These are phyloP conservation scores for Iberis amara DNA, from an alignment of 441 rosid genomes.

Conservation along the genomic window DNA sequence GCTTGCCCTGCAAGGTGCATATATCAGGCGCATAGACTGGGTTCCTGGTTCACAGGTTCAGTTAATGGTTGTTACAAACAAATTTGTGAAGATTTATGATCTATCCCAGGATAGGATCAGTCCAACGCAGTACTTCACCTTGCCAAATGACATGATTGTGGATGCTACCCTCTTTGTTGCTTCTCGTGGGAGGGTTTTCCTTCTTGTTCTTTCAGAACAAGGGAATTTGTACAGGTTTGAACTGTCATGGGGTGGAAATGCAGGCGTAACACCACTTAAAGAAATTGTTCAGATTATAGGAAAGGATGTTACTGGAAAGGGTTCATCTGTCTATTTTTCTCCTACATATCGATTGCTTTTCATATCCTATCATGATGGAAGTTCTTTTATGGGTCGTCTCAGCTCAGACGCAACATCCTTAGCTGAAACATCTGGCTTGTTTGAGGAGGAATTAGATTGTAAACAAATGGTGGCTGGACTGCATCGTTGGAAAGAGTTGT, in stretches of 20 bases:
- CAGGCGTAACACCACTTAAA: conserved; percentile 84
- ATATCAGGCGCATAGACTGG: conserved; percentile 89
- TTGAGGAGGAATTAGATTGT: conserved; percentile 83
- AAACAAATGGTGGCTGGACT: conserved; percentile 70
- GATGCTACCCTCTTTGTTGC: conserved; percentile 88
- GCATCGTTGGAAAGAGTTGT: conserved; percentile 94
- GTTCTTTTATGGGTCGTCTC: conserved; percentile 74
- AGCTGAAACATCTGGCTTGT: conserved; percentile 63
- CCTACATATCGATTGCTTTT: conserved; percentile 75
- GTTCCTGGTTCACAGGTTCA: conserved; percentile 99
- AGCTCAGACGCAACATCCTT: conserved; percentile 68
- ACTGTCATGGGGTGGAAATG: conserved; percentile 71
- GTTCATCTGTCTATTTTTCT: conserved; percentile 86
- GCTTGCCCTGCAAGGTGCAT: conserved; percentile 97
- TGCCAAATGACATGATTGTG: conserved; percentile 78
- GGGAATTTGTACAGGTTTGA: conserved; percentile 83
- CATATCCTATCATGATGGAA: conserved; percentile 88
- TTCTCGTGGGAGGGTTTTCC: conserved; percentile 81
- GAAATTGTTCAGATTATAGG: conserved; percentile 69
- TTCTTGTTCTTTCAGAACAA: conserved; percentile 83
- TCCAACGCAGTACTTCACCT: conserved; percentile 89
- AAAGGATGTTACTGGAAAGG: conserved; percentile 69
- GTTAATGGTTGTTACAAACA: conserved; percentile 89
- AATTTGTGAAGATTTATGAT: conserved; percentile 95
- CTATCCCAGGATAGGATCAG: conserved; percentile 97